Evolutionary conservation across 75 land plant genomes (phyloP), one percentile per base, ranked within the genome.

Genomic region (Sequoiadendron giganteum): DNA sequence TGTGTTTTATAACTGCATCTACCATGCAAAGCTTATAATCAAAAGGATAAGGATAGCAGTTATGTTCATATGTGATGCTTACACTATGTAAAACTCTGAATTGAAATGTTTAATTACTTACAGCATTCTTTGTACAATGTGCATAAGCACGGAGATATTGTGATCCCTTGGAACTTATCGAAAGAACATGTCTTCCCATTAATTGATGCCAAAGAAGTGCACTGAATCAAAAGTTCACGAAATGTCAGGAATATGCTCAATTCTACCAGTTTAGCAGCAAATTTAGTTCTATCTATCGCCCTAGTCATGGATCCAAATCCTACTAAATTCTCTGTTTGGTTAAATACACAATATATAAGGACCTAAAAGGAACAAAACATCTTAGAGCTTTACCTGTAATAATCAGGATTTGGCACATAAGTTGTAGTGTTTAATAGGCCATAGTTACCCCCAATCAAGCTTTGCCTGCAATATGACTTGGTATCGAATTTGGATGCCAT

Each of bases 141-240:
- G 97, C 93, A 85, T 97, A 96, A 43, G 95, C 93, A 8, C 97
- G 92, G 72, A 97, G 48, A 89, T 78, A 93, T 30, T 94, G 81
- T 5, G 96, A 85, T 65, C 93, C 95, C 47, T 85, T 56, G 21
- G 55, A 76, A 19, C 85, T 87, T 70, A 92, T 87, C 47, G 89
- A 47, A 82, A 97, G 96, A 54, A 97, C 99, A 21, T 54, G 86
- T 75, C 86, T 91, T 32, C 98, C 99, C 99, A 97, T 97, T 30
- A 97, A 89, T 43, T 91, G 91, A 84, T 91, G 95, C 97, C 97
- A 97, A 58, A 97, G 88, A 77, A 97, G 93, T 28, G 99, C 99
- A 89, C 99, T 97, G 89, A 32, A 49, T 39, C 58, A 86, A 34
- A 52, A 32, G 38, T 43, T 65, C 7, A 58, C 65, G 21, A 40